Evolutionary conservation across 2,329 filamentous ascomycete genomes (phyloP).

Genomic region (Thielaviopsis cerberus): DNA sequence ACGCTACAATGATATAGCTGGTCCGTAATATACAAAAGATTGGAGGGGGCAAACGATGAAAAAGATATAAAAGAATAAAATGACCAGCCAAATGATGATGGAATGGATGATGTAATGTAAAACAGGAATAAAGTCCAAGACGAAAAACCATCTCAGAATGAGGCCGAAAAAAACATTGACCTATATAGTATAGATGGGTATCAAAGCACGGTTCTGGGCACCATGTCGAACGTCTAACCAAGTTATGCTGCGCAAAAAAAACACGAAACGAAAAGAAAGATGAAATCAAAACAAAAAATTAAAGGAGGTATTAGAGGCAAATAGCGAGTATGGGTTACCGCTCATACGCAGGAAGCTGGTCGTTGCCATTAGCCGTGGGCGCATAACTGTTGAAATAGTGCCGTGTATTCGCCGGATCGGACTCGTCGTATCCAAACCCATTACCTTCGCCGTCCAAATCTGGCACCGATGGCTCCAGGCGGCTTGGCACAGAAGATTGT

Average conservation of each 20-base stretch:
- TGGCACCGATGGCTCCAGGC: conserved; percentile 14
- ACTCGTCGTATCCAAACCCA: conserved; percentile 20
- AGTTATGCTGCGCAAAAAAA: neutral
- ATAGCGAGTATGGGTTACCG: conserved; percentile 15
- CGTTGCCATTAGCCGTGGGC: conserved; percentile 13
- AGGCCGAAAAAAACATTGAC: neutral
- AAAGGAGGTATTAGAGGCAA: neutral
- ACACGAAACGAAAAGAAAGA: neutral
- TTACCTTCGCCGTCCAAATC: conserved; percentile 15
- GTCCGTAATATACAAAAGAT: neutral
- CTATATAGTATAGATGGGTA: neutral
- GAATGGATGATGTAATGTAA: neutral
- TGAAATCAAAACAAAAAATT: neutral
- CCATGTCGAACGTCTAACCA: neutral
- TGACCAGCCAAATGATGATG: neutral
- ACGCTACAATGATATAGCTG: neutral
- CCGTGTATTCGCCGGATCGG: conserved; percentile 32
- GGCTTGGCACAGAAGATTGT: neutral
- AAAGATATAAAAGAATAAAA: neutral
- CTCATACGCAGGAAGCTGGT: conserved; percentile 24
- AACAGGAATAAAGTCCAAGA: neutral
- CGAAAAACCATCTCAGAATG: neutral
- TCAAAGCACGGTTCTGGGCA: neutral
- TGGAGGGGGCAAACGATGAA: neutral
- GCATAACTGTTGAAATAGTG: conserved; percentile 15